Conservation (phyloP, 768 basidiomycete species). For the Calocybe cyanea region DNA sequence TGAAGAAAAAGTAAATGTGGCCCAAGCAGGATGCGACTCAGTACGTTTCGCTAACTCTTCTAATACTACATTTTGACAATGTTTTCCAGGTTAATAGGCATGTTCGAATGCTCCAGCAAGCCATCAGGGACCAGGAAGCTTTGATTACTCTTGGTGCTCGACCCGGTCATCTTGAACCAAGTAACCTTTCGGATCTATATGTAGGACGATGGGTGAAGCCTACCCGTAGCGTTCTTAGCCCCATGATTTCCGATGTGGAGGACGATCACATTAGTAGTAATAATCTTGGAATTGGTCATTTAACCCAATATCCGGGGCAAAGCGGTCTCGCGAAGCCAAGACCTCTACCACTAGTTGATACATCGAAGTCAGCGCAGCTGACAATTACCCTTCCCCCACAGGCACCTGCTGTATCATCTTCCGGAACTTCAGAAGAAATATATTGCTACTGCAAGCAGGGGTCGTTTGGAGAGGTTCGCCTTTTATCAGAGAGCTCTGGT, state of each 20-base stretch:
- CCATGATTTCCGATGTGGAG: conserved; percentile 29
- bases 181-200: conserved; percentile 59
- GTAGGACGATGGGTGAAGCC: conserved; percentile 51
- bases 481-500: background rate
- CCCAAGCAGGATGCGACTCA: conserved; percentile 65
- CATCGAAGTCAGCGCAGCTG: conserved; percentile 7
- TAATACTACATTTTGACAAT: conserved; percentile 4
- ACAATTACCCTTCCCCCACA: conserved; percentile 35
- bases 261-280: conserved; percentile 2
- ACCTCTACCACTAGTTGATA: conserved; percentile 11
- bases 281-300: background rate
- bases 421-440: conserved; percentile 31
- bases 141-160: conserved; percentile 34
- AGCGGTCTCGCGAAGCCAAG: conserved; percentile 22
- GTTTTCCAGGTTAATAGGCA: conserved; percentile 68
- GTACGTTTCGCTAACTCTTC: conserved; percentile 34
- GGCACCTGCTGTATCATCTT: conserved; percentile 10
- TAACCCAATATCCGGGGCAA: conserved; percentile 4
- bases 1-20: conserved; percentile 77
- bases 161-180: conserved; percentile 34
- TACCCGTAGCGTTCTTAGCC: conserved; percentile 38
- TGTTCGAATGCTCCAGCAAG: conserved; percentile 72
- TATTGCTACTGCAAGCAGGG: conserved; percentile 84
- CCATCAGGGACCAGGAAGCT: conserved; percentile 44
- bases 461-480: conserved; percentile 74